Evolutionary conservation across 2,329 filamentous ascomycete genomes (phyloP).

Genomic region (Stachybotrys elegans): DNA sequence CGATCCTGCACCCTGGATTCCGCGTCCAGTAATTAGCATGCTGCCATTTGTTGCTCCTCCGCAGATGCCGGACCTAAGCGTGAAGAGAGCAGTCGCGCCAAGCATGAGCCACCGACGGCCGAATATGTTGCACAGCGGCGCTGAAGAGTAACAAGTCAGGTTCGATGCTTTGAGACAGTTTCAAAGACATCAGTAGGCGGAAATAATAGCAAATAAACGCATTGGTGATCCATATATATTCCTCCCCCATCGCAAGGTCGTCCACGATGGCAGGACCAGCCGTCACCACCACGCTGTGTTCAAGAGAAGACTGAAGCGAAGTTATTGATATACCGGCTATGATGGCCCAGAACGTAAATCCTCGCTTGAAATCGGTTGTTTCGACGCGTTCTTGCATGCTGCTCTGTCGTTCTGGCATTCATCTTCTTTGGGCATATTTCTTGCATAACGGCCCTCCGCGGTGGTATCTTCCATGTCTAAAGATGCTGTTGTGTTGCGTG

Average conservation of each 20-base stretch:
- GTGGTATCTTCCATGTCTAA: no score
- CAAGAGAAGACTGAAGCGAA: slow-evolving; percentile 8
- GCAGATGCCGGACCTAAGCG: neutral
- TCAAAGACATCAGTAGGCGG: neutral
- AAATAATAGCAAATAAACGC: slow-evolving; percentile 6
- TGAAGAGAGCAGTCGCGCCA: neutral
- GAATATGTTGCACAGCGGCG: slow-evolving; percentile 1
- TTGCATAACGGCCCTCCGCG: no score
- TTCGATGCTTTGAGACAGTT: neutral
- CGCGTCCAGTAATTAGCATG: neutral
- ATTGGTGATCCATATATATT: slow-evolving; percentile 14
- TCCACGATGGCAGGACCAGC: slow-evolving; percentile 8
- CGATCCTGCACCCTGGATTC: slow-evolving; percentile 32
- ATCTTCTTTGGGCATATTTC: no score
- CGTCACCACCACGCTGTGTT: slow-evolving; percentile 9
- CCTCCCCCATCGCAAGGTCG: slow-evolving; percentile 5
- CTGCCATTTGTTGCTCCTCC: neutral
- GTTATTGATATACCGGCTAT: slow-evolving; percentile 7
- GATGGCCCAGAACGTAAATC: slow-evolving; percentile 13
- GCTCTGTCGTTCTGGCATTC: no score
- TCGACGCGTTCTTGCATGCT: no score
- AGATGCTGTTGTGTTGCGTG: no score
- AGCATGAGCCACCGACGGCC: neutral
- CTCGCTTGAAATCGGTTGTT: slow-evolving; percentile 3
- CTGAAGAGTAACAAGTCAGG: no score